Evolutionary conservation across 352 stramenopile species (phyloP).

Genomic region (Pythium scleroteichum): DNA sequence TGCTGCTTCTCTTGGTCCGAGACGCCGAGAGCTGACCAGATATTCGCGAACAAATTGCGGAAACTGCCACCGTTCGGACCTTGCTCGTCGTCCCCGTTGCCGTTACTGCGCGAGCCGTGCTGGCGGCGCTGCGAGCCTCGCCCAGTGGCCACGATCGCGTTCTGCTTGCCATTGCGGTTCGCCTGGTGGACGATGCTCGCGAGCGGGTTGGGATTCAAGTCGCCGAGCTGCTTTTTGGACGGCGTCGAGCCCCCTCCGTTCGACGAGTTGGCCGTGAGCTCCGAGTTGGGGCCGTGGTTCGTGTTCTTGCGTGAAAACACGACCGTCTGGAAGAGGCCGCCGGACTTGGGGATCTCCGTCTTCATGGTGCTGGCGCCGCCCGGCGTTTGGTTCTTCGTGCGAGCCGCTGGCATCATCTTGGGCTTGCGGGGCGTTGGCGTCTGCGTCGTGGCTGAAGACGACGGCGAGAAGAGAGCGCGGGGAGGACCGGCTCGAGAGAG

Average conservation of each 20-base stretch:
- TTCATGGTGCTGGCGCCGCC: slow-evolving; percentile 17
- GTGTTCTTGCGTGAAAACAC: slow-evolving; percentile 72
- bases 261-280: slow-evolving; percentile 27
- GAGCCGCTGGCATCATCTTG: slow-evolving; percentile 27
- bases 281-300: slow-evolving; percentile 40
- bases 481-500: slow-evolving; percentile 9
- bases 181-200: slow-evolving; percentile 71
- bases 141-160: slow-evolving; percentile 25
- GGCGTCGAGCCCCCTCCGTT: slow-evolving; percentile 14
- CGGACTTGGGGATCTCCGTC: slow-evolving; percentile 31
- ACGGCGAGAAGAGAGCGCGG: slow-evolving; percentile 14
- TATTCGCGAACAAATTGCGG: slow-evolving; percentile 66
- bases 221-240: slow-evolving; percentile 41
- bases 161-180: slow-evolving; percentile 62
- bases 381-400: slow-evolving; percentile 37
- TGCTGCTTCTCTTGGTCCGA: slow-evolving; percentile 56
- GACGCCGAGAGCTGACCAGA: slow-evolving; percentile 64
- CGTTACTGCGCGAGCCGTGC: slow-evolving; percentile 5
- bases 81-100: slow-evolving; percentile 26
- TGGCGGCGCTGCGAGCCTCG: slow-evolving; percentile 23
- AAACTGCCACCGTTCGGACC: slow-evolving; percentile 47
- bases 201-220: slow-evolving; percentile 46
- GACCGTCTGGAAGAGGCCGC: slow-evolving; percentile 55
- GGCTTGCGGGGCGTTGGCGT: slow-evolving; percentile 19
- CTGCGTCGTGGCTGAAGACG: slow-evolving; percentile 13